A percentile compares a stretch with the other conserved stretches of the same genome.
Conservation (phyloP, 1,284 basidiomycete species). For the Phylloboletellus chloephorus region DNA sequence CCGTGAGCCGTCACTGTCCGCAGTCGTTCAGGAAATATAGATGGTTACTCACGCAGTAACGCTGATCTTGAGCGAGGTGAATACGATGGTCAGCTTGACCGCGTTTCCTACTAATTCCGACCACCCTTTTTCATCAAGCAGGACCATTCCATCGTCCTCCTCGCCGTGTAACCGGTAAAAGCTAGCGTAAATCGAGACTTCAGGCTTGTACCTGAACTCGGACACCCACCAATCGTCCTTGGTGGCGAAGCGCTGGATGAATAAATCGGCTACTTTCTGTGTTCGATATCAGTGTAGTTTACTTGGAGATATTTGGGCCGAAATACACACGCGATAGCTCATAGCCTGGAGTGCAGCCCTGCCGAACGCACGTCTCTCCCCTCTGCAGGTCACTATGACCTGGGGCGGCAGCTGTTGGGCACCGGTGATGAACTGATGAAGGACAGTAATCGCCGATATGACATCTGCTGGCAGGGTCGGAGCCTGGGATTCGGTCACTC, state of each 20-base stretch:
- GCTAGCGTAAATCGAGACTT: conserved; percentile 31
- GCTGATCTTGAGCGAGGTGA: conserved; percentile 32
- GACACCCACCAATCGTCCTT: conserved; percentile 35
- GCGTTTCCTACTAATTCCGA: conserved; percentile 31
- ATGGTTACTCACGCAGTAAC: conserved; percentile 28
- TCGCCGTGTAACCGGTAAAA: conserved; percentile 31
- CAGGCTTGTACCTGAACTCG: conserved; percentile 30
- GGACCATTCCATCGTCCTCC: conserved; percentile 31
- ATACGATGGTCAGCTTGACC: conserved; percentile 28
- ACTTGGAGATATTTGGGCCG: background rate
- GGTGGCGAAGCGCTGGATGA: conserved; percentile 31
- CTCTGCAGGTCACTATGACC: conserved; percentile 30
- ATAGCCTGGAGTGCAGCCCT: conserved; percentile 29
- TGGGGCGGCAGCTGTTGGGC: conserved; percentile 30
- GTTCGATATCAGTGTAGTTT: conserved; percentile 11
- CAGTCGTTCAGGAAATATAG: conserved; percentile 4
- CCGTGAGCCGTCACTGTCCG: conserved; percentile 5
- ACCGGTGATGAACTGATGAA: conserved; percentile 29
- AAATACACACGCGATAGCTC: conserved; percentile 29
- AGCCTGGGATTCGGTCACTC: conserved; percentile 22
- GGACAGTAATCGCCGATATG: conserved; percentile 24
- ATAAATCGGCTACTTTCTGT: conserved; percentile 29
- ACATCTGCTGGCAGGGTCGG: conserved; percentile 27
- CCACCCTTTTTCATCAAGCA: conserved; percentile 31
- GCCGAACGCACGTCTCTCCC: conserved; percentile 29